Evolutionary conservation across 2,329 filamentous ascomycete genomes (phyloP).

Genomic region (Didymella keratinophila): DNA sequence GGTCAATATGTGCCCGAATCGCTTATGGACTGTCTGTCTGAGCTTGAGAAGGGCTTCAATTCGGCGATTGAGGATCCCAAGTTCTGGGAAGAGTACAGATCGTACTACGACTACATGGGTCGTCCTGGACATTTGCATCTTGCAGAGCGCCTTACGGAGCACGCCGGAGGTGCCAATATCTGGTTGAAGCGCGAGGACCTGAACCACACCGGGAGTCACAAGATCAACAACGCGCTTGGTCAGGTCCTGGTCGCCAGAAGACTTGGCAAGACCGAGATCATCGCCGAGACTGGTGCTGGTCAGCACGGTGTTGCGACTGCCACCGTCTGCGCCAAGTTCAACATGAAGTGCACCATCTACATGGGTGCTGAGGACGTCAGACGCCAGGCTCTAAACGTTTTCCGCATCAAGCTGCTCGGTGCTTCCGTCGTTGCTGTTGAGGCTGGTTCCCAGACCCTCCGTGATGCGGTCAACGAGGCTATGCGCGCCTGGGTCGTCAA

Average conservation of each 20-base stretch:
- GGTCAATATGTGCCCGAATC: constrained; percentile 98
- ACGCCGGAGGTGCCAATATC: constrained; percentile 92
- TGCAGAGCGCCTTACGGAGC: constrained; percentile 84
- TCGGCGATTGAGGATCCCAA: constrained; percentile 82
- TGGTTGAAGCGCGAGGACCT: constrained; percentile 98
- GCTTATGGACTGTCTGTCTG: constrained; percentile 92
- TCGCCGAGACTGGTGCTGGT: constrained; percentile 95
- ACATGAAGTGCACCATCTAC: constrained; percentile 96
- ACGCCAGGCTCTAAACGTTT: constrained; percentile 95
- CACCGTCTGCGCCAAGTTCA: constrained; percentile 97
- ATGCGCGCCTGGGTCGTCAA: constrained; percentile 92
- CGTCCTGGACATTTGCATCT: constrained; percentile 90
- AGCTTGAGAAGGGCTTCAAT: constrained; percentile 92
- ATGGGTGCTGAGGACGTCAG: constrained; percentile 99
- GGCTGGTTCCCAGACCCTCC: constrained; percentile 74
- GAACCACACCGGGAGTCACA: constrained; percentile 97
- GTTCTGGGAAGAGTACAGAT: constrained; percentile 97
- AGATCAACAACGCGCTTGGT: constrained; percentile 98
- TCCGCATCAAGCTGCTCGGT: constrained; percentile 95
- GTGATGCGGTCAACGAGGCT: constrained; percentile 87
- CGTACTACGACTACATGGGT: constrained; percentile 97
- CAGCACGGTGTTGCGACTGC: constrained; percentile 98
- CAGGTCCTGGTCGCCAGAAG: constrained; percentile 87
- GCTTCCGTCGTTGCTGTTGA: constrained; percentile 93
- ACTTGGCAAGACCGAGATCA: constrained; percentile 94